Conservation (phyloP, 2,329 filamentous ascomycete species). For the Ophiostoma ulmi region DNA sequence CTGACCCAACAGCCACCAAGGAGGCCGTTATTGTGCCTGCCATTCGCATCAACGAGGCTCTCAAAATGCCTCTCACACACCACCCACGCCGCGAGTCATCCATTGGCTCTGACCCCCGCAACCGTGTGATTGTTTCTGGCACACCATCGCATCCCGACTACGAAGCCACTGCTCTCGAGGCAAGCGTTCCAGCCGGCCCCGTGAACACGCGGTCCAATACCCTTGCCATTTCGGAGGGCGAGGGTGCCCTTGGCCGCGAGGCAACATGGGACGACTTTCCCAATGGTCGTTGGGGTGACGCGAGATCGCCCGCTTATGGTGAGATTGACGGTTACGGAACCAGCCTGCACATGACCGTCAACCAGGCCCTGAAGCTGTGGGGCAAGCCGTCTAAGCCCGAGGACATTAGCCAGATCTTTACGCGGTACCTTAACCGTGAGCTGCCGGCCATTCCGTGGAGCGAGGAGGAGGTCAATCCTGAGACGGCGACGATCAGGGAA, state of each 20-base stretch:
- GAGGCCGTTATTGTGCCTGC: slow-evolving; percentile 47
- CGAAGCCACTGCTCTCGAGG: slow-evolving; percentile 72
- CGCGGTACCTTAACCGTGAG: slow-evolving; percentile 72
- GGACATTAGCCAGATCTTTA: slow-evolving; percentile 78
- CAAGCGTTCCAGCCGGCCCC: slow-evolving; percentile 66
- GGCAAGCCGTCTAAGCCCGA: slow-evolving; percentile 62
- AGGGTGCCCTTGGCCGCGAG: slow-evolving; percentile 82
- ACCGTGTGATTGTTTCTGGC: slow-evolving; percentile 76
- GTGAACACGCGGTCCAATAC: slow-evolving; percentile 78
- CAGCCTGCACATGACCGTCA: slow-evolving; percentile 84
- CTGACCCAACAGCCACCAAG: slow-evolving; percentile 31
- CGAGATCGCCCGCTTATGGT: slow-evolving; percentile 90
- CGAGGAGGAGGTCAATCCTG: slow-evolving; percentile 77
- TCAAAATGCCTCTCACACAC: slow-evolving; percentile 33
- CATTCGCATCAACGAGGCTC: slow-evolving; percentile 49
- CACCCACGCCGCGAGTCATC: slow-evolving; percentile 64
- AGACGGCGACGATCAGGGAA: slow-evolving; percentile 74
- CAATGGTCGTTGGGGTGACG: slow-evolving; percentile 97
- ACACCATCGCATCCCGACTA: slow-evolving; percentile 56
- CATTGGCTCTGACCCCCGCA: slow-evolving; percentile 77
- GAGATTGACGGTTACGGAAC: slow-evolving; percentile 94
- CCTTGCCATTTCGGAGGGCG: slow-evolving; percentile 88
- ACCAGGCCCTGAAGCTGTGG: slow-evolving; percentile 80
- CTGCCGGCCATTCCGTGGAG: slow-evolving; percentile 86
- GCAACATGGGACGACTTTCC: slow-evolving; percentile 99